A percentile compares a stretch with the other conserved stretches of the same genome.
These are phyloP conservation scores for Clonostachys rosea DNA, from an alignment of 2,329 filamentous ascomycete genomes.

Conservation along the genomic window DNA sequence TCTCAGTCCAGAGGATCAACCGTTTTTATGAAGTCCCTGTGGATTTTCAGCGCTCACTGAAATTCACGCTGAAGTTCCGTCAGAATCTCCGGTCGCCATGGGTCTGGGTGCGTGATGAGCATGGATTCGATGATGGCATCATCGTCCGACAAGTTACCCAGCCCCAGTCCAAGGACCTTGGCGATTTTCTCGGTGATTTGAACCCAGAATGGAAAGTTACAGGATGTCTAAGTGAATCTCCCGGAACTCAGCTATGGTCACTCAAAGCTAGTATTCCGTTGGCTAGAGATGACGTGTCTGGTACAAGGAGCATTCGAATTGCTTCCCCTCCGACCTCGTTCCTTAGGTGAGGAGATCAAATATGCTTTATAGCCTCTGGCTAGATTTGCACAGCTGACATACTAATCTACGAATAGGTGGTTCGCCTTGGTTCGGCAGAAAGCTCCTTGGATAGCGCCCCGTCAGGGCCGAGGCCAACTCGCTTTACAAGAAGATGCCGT, in stretches of 20 bases:
- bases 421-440: constrained; percentile 77
- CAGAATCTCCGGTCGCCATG: constrained; percentile 46
- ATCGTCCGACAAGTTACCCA: constrained; percentile 21
- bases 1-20: constrained; percentile 13
- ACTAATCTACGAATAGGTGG: constrained; percentile 46
- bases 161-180: constrained; percentile 32
- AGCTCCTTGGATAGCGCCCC: constrained; percentile 83
- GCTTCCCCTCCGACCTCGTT: constrained; percentile 58
- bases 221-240: constrained; percentile 58
- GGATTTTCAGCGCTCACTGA: constrained; percentile 39
- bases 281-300: constrained; percentile 53
- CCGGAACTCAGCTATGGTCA: constrained; percentile 67
- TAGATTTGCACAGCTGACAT: neutral
- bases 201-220: constrained; percentile 50
- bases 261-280: constrained; percentile 51
- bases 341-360: constrained; percentile 35
- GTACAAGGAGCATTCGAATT: constrained; percentile 49
- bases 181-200: constrained; percentile 51
- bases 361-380: neutral
- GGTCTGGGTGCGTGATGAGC: constrained; percentile 67
- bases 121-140: constrained; percentile 59
- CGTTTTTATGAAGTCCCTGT: constrained; percentile 53
- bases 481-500: constrained; percentile 72
- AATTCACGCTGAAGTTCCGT: constrained; percentile 71
- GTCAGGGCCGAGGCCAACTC: constrained; percentile 69